phyloP scores from a whole-genome alignment of 1,139 yeast species.

The Suhomyces chickasaworum region DNA sequence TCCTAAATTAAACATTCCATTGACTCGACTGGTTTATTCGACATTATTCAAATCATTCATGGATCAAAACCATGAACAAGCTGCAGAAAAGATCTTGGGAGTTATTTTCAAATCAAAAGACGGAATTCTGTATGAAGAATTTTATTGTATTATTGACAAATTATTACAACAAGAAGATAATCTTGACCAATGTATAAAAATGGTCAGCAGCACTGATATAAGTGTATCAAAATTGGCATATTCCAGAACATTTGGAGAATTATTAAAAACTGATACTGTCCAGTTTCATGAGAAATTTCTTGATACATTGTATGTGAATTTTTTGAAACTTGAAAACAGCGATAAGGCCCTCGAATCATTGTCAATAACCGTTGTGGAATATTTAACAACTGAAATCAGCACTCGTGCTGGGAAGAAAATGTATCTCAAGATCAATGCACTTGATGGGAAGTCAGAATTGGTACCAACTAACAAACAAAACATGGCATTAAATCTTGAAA shows the following conservation, averaged over 20 bases:
- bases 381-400: slow-evolving; percentile 15
- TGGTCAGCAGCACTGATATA: slow-evolving; percentile 25
- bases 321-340: slow-evolving; percentile 12
- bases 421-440: slow-evolving; percentile 14
- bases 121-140: slow-evolving; percentile 31
- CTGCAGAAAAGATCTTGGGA: slow-evolving; percentile 34
- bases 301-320: slow-evolving; percentile 13
- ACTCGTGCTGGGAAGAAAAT: slow-evolving; percentile 19
- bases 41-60: slow-evolving; percentile 36
- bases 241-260: slow-evolving; percentile 23
- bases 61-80: slow-evolving; percentile 28
- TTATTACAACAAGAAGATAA: slow-evolving; percentile 28
- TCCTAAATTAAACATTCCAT: slow-evolving; percentile 29
- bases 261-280: slow-evolving; percentile 14
- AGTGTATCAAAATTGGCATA: slow-evolving; percentile 30
- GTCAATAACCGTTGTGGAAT: slow-evolving; percentile 10
- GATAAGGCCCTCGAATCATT: slow-evolving; percentile 19
- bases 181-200: slow-evolving; percentile 24
- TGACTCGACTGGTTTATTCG: slow-evolving; percentile 37
- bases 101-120: slow-evolving; percentile 32
- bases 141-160: slow-evolving; percentile 30
- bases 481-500: slow-evolving; percentile 16
- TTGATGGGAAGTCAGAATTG: slow-evolving; percentile 12
- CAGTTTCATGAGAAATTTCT: slow-evolving; percentile 14
- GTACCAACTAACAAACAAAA: slow-evolving; percentile 4